Evolutionary conservation across 306 rosid species (phyloP), one percentile per base, ranked within the genome.

Genomic region (Glycyrrhiza uralensis): DNA sequence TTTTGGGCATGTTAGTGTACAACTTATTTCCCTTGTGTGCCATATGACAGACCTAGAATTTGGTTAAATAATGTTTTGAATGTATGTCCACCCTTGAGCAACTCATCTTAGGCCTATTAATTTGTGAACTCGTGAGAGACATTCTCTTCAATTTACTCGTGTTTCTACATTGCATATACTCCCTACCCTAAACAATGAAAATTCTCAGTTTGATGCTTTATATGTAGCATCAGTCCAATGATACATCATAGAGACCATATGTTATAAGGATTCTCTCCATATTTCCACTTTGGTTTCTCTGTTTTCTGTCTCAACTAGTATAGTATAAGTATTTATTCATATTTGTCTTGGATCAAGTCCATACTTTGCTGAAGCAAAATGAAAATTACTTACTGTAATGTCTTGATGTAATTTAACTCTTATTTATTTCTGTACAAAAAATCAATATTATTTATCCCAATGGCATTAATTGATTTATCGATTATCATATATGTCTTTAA

Each of bases 271-370:
- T 46, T 57, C 33, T 45, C 22, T 56, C 17, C 24, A 46, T 36
- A 67, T 55, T 75, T 33, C 30, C 23, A 15, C n/a, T 45, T 56
- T 44, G 55, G 22, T 55, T 20, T 56, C 24, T 76, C 66, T 66
- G 24, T 22, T 29, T 30, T 28, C 20, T 3, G 29, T 58, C 35
- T 68, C 62, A 76, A 11, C 55, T 60, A 20, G 62, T 76, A 47
- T 46, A 22, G 14, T 57, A 23, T 56, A 35, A 22, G 14, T 57
- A 23, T 56, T 7, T 39, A 1, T 66, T 22, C 41, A 10, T 66
- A 45, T 18, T 4, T 76, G 30, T 65, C 39, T 26, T 32, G 38
- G 20, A 14, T 52, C 14, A 12, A 56, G 52, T 29, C 52, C 23
- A 38, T 69, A 24, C 10, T 52, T 52, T 19, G 3, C 20, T 26